Percentiles rank a stretch among this genome's conserved stretches.
phyloP scores from a whole-genome alignment of 768 basidiomycete genomes.

The Crucibulum laeve region DNA sequence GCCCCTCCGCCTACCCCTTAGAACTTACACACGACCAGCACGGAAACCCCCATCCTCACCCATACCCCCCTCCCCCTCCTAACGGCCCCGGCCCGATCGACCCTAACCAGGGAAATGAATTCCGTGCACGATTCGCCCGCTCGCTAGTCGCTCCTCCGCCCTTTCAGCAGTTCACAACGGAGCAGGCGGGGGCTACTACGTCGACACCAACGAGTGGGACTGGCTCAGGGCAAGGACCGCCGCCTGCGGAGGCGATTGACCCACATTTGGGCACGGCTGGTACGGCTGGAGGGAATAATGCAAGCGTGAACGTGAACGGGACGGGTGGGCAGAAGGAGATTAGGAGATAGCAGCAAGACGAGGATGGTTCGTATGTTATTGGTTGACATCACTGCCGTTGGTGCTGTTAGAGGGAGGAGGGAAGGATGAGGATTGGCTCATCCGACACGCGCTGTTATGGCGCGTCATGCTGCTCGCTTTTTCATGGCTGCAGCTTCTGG shows the following conservation, averaged over 20 bases:
- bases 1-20: constrained; percentile 21
- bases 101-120: constrained; percentile 37
- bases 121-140: constrained; percentile 64
- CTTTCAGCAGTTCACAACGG: constrained; percentile 32
- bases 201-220: constrained; percentile 23
- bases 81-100: constrained; percentile 19
- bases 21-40: constrained; percentile 21
- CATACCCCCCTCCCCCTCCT: constrained; percentile 16
- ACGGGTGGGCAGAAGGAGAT: constrained; percentile 5
- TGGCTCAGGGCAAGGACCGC: constrained; percentile 18
- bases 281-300: neutral
- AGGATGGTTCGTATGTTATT: too few relatives aligned
- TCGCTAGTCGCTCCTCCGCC: constrained; percentile 58
- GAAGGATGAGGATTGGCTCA: too few relatives aligned
- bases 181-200: constrained; percentile 10
- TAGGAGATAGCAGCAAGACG: constrained; percentile 3
- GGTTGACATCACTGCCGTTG: too few relatives aligned
- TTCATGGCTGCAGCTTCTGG: too few relatives aligned
- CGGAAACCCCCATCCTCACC: constrained; percentile 10
- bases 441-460: too few relatives aligned
- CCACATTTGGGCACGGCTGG: constrained; percentile 21
- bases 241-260: constrained; percentile 28
- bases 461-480: too few relatives aligned
- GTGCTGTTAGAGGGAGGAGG: too few relatives aligned
- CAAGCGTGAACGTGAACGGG: constrained; percentile 1